Evolutionary conservation across 208 protist species (phyloP).

Genomic region (Porcisia hertigi): DNA sequence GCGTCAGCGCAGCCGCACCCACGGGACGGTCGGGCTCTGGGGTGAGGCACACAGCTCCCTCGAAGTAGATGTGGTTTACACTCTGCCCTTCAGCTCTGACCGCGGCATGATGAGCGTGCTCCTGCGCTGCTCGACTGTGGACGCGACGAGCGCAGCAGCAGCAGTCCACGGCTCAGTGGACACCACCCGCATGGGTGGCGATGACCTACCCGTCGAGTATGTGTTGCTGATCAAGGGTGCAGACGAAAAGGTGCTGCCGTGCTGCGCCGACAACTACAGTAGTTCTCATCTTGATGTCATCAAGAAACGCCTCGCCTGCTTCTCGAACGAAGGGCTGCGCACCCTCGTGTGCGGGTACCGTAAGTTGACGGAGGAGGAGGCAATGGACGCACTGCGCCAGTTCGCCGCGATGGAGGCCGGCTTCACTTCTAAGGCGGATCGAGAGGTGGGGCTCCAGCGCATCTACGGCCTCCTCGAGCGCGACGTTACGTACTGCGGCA

Average conservation of each 20-base stretch:
- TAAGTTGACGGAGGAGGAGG: conserved; percentile 45
- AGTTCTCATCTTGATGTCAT: conserved; percentile 23
- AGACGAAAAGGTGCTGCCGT: conserved; percentile 72
- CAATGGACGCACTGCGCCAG: conserved; percentile 30
- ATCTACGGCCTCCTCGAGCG: conserved; percentile 82
- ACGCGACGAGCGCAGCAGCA: background rate
- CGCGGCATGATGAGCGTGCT: conserved; percentile 85
- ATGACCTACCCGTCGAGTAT: conserved; percentile 17
- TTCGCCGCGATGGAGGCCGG: conserved; percentile 28
- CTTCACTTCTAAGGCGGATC: conserved; percentile 21
- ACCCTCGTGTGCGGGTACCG: conserved; percentile 73
- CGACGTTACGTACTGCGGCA: conserved; percentile 90
- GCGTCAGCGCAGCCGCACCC: conserved; percentile 41
- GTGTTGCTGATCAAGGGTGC: conserved; percentile 80
- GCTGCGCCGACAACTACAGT: conserved; percentile 36
- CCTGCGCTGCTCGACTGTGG: conserved; percentile 29
- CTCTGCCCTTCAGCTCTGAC: conserved; percentile 80
- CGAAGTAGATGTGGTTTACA: conserved; percentile 42
- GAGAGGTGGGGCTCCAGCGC: conserved; percentile 29
- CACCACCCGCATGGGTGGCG: background rate
- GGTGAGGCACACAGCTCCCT: conserved; percentile 13
- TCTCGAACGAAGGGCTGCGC: conserved; percentile 62
- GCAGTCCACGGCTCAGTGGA: background rate
- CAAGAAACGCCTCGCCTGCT: conserved; percentile 18
- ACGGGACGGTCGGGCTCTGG: conserved; percentile 27